Evolutionary conservation across 805 yeast genomes (phyloP), one percentile per base, ranked within the genome.

Genomic region (Aciculoconidium aculeatum): DNA sequence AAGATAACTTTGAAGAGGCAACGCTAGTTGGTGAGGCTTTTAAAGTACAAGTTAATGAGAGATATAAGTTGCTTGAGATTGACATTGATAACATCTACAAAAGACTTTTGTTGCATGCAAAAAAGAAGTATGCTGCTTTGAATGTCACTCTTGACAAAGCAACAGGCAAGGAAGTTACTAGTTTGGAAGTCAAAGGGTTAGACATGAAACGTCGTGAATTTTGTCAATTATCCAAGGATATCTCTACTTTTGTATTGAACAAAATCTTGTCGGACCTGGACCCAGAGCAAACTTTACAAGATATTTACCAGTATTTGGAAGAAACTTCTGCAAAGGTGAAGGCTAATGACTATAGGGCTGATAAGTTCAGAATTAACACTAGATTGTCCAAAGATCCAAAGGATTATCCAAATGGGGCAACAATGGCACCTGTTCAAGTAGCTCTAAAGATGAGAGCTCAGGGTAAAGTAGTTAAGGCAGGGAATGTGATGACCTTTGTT

Each of bases 181-280:
- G 61, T 11, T 64, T 90, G 39, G 96, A 92, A 55, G 95, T 90
- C 24, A 92, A 92, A 54, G 99, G 99, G 48, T 70, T 92, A 28
- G 99, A 92, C 64, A 80, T 92, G 94, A 78, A 75, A 49, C 87
- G 98, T 56, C 85, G 99, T 67, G 99, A 92, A 57, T 92, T 73
- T 54, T 86, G 96, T 61, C 94, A 87, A 28, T 60, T 92, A 28
- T 85, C 97, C 1, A 92, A 88, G 52, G 95, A 90, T 31, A 74
- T 83, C 5, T 86, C 96, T 1, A 74, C 77, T 6, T 77, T 68
- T 53, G 83, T 85, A 5, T 67, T 92, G 44, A 66, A 80, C 41
- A 75, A 80, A 39, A 61, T 90, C 24, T 64, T 90, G 12, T 71
- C 82, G 6, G 86, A 80, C 39, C 58, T 62, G 15, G 95, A 85